Evolutionary conservation across 2,329 filamentous ascomycete species (phyloP), one percentile per base, ranked within the genome.

Genomic region (Cercospora citrullina): DNA sequence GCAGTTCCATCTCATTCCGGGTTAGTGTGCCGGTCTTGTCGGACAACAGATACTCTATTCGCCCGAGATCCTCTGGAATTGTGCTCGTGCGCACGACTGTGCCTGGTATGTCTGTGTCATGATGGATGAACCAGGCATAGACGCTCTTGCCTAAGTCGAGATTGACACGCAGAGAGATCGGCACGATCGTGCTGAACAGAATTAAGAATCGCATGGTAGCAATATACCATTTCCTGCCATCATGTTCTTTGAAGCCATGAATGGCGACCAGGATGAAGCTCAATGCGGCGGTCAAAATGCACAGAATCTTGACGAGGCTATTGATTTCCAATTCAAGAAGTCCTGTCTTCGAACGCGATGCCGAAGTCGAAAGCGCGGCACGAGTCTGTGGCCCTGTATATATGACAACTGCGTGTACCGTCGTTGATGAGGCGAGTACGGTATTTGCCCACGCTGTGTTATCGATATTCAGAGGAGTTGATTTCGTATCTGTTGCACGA

Each of bases 371-470:
- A 36, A 99, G 85, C 5, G 95, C 94, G 28, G 96, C 96, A 67
- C 96, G 89, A 1, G 95, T 99, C 79, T 99, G 92, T 0, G 93
- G 90, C 0, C 95, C 96, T 4, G 95, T 98, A 79, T 99, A 99
- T 69, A 99, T 86, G 61, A 99, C 92, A 1, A 94, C 92, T 2
- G 94, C 94, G 67, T 97, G 84, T 0, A 95, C 95, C 4, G 88
- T 91, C 1, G 91, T 94, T 77, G 94, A 95, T 1, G 94, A 98
- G 1, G 95, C 95, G 68, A 99, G 91, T 26, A 99, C 91, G 0
- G 95, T 99, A 77, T 98, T 99, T 18, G 94, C 94, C 95, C 96
- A 99, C 9, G 96, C 95, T 7, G 95, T 98, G 77, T 99, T 97
- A 80, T 99, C 95, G 70, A 99, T 97, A 1, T 88, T 92, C 42